phyloP scores from a whole-genome alignment of 306 rosid species.

The Amphicarpaea edgeworthii region DNA sequence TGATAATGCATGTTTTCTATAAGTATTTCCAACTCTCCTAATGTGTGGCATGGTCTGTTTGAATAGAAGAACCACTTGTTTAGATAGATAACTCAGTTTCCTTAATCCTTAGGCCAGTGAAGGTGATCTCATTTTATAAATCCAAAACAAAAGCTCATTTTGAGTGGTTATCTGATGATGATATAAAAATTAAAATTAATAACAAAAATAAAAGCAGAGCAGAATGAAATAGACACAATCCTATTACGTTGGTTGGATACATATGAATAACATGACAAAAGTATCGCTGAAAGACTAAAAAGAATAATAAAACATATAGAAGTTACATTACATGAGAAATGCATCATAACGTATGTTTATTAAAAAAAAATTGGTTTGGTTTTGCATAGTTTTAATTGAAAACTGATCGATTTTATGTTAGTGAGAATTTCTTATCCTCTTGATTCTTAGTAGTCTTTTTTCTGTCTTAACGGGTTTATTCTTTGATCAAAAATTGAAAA shows the following conservation, averaged over 20 bases:
- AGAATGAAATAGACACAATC: too few relatives aligned
- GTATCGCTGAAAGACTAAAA: too few relatives aligned
- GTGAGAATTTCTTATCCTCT: background rate
- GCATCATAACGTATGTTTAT: too few relatives aligned
- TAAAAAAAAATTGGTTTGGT: too few relatives aligned
- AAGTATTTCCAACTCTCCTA: slow-evolving; percentile 32
- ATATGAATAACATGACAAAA: too few relatives aligned
- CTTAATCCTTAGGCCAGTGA: slow-evolving; percentile 25
- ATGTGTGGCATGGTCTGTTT: slow-evolving; percentile 25
- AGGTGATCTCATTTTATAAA: slow-evolving; percentile 34
- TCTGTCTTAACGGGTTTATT: too few relatives aligned
- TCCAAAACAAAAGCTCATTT: slow-evolving; percentile 3
- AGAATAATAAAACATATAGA: too few relatives aligned
- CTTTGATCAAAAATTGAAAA: too few relatives aligned
- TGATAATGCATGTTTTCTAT: slow-evolving; percentile 2
- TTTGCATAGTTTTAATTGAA: too few relatives aligned
- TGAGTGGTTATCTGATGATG: slow-evolving; percentile 34
- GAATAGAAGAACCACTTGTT: slow-evolving; percentile 24
- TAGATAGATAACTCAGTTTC: slow-evolving; percentile 20
- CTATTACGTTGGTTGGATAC: too few relatives aligned
- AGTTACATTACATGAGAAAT: too few relatives aligned
- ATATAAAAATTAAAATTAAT: background rate
- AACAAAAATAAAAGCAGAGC: background rate
- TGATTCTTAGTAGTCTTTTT: background rate
- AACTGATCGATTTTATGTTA: background rate